Conservation (phyloP, 129 eudicot genomes). For the Solidago caesia region DNA sequence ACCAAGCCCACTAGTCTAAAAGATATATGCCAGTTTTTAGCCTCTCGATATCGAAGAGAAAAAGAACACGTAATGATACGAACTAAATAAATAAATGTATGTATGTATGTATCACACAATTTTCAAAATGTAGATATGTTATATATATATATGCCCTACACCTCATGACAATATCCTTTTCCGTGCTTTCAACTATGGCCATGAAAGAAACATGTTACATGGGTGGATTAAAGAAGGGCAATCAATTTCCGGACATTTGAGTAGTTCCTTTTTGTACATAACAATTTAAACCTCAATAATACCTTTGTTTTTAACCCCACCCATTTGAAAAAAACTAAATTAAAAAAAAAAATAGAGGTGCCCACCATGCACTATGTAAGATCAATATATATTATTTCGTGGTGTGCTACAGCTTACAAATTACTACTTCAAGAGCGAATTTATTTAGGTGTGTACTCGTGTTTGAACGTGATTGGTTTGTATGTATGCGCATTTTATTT, state of each 20-base stretch:
- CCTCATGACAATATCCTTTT: constrained; percentile 12
- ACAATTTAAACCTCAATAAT: constrained; percentile 31
- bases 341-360: background rate
- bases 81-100: too few species aligned
- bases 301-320: constrained; percentile 21
- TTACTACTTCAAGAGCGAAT: background rate
- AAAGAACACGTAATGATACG: too few species aligned
- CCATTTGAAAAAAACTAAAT: background rate
- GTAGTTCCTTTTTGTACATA: constrained; percentile 32
- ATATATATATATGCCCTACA: background rate
- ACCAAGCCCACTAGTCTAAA: too few species aligned
- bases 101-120: background rate
- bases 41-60: too few species aligned
- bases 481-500: background rate
- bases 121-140: background rate
- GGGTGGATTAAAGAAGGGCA: constrained; percentile 27
- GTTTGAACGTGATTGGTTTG: background rate
- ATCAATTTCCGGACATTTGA: constrained; percentile 32
- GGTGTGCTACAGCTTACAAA: background rate
- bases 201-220: constrained; percentile 37
- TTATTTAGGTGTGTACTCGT: background rate
- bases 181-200: constrained; percentile 27
- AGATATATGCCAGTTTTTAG: too few species aligned
- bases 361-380: constrained; percentile 18
- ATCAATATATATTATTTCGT: constrained; percentile 2